Conservation (phyloP, 805 yeast genomes). For the Yamadazyma kitorensis region DNA sequence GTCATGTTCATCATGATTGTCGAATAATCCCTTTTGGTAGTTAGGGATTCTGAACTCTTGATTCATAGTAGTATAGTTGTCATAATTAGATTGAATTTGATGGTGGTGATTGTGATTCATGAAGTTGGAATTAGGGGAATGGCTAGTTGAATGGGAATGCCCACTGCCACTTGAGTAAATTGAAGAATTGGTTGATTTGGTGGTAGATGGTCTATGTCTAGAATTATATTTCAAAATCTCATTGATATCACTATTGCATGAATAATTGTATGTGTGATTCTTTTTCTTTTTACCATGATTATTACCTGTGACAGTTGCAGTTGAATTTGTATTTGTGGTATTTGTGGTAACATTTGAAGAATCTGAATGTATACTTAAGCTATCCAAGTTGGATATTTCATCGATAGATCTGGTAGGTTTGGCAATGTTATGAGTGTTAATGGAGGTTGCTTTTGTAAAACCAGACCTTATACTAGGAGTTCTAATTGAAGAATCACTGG, state of each 20-base stretch:
- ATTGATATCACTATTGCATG: conserved; percentile 13
- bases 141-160: neutral
- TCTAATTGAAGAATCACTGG: conserved; percentile 3
- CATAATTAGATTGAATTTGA: neutral
- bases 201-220: conserved; percentile 5
- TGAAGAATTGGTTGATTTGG: conserved; percentile 4
- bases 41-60: conserved; percentile 5
- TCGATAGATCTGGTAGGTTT: conserved; percentile 6
- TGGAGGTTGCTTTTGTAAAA: neutral
- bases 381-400: conserved; percentile 11
- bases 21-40: conserved; percentile 2
- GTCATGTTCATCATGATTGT: conserved; percentile 4
- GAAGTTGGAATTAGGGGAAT: no score
- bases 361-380: conserved; percentile 9
- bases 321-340: neutral
- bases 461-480: conserved; percentile 3
- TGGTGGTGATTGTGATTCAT: no score
- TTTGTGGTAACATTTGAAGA: no score
- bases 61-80: neutral
- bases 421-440: neutral
- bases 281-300: conserved; percentile 3
- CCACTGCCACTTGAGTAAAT: conserved; percentile 4
- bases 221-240: conserved; percentile 15
- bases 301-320: neutral
- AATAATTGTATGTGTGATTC: conserved; percentile 13